Conservation (phyloP, 140 eudicot genomes). For the Anethum foeniculum region DNA sequence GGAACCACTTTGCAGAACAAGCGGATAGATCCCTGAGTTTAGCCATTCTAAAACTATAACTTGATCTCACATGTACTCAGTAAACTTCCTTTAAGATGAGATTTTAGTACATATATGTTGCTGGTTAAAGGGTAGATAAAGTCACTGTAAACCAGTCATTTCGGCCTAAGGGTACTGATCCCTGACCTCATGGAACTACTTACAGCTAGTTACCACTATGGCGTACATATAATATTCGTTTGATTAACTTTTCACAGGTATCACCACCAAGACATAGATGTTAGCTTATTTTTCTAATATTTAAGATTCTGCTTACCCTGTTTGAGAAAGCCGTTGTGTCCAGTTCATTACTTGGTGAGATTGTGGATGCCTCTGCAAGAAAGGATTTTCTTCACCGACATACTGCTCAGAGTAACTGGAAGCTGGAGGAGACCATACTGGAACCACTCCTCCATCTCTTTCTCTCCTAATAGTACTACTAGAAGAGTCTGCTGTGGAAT, state of each 20-base stretch:
- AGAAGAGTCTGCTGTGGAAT: slow-evolving; percentile 84
- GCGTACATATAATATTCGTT: neutral
- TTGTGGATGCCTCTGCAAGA: slow-evolving; percentile 82
- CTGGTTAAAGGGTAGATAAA: neutral
- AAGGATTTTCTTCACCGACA: slow-evolving; percentile 59
- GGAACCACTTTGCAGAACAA: neutral
- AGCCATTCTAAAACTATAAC: neutral
- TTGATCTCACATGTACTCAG: neutral
- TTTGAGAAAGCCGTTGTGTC: slow-evolving; percentile 85
- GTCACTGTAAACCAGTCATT: neutral
- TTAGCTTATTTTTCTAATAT: neutral
- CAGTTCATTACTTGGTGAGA: slow-evolving; percentile 70
- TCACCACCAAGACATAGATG: neutral
- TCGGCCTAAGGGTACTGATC: neutral
- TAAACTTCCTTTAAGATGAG: neutral
- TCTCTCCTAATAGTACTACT: slow-evolving; percentile 53
- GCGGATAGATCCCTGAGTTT: neutral
- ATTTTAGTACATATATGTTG: neutral
- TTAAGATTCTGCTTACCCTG: slow-evolving; percentile 56
- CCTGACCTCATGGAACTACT: slow-evolving; percentile 1
- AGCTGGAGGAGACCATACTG: slow-evolving; percentile 85
- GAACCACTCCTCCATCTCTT: slow-evolving; percentile 80
- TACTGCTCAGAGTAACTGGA: slow-evolving; percentile 57
- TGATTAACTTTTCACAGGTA: neutral
- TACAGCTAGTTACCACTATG: neutral